These are phyloP conservation scores for Coffea humblotiana DNA, from an alignment of 305 asterid genomes.

Conservation along the genomic window DNA sequence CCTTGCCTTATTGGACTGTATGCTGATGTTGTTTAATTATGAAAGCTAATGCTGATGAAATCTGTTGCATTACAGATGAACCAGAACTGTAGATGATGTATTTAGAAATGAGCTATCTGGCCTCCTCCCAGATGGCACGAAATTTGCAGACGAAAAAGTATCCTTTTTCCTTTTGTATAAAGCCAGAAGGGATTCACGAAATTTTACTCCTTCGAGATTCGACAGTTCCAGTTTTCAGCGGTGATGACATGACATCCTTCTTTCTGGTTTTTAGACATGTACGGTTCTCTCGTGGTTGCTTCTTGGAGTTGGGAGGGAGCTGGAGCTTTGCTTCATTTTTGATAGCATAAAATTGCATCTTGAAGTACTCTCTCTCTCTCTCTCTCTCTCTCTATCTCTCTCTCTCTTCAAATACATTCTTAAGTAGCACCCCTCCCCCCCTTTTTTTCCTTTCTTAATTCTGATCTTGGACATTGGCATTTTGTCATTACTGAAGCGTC, in stretches of 20 bases:
- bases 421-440: no score
- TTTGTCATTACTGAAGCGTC: no score
- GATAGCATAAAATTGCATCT: background rate
- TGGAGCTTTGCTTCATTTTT: background rate
- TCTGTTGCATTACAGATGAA: no score
- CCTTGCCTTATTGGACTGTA: no score
- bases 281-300: background rate
- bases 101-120: background rate
- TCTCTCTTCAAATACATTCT: no score
- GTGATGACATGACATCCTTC: background rate
- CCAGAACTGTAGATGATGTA: constrained; percentile 10
- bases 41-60: no score
- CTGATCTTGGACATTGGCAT: no score
- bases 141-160: background rate
- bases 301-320: background rate
- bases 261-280: background rate
- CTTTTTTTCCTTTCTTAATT: no score
- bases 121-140: background rate
- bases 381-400: no score
- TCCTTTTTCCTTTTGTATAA: background rate
- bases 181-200: background rate
- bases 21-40: no score
- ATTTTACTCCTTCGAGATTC: background rate
- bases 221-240: background rate
- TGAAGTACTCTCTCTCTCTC: no score